Percentiles rank a stretch among this genome's conserved stretches.
Conservation (phyloP, 1,139 yeast genomes). For the Trichomonascaceae sp. region DNA sequence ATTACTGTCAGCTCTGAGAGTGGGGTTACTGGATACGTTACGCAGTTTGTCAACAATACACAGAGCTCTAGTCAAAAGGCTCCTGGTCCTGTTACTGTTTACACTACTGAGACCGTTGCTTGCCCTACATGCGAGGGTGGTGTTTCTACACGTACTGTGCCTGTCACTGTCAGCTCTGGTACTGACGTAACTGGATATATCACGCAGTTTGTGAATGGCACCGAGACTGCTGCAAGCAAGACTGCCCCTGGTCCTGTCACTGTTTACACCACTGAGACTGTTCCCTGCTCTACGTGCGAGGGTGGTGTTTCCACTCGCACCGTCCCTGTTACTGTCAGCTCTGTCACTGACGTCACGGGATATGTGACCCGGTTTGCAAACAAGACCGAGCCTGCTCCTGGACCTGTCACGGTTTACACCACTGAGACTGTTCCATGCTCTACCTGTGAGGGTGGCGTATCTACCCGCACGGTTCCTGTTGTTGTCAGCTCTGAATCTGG, state of each 20-base stretch:
- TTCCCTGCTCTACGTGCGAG: conserved; percentile 4
- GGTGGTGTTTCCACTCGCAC: conserved; percentile 2
- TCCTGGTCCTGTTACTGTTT: no score
- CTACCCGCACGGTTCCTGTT: conserved; percentile 1
- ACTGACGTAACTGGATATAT: no score
- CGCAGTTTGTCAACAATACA: no score
- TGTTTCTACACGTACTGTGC: background rate
- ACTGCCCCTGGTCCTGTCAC: no score
- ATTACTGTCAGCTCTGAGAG: no score
- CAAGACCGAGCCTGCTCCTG: no score
- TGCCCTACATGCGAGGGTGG: conserved; percentile 5
- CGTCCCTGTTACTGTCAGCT: background rate
- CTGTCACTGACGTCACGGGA: conserved; percentile 2
- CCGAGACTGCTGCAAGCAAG: no score
- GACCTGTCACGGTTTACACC: no score
- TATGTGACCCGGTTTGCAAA: conserved; percentile 1
- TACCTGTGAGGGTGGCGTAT: conserved; percentile 3
- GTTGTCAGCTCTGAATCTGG: conserved; percentile 1
- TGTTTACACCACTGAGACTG: conserved; percentile 1
- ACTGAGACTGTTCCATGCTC: conserved; percentile 3
- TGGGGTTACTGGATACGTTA: no score
- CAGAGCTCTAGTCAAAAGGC: no score
- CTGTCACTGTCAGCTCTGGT: no score
- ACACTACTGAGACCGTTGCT: conserved; percentile 6
- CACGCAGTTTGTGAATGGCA: conserved; percentile 1